Percentiles rank a stretch among this genome's conserved stretches.
Evolutionary conservation across 2,329 filamentous ascomycete genomes (phyloP).

Genomic region (Elsinoe arachidis): DNA sequence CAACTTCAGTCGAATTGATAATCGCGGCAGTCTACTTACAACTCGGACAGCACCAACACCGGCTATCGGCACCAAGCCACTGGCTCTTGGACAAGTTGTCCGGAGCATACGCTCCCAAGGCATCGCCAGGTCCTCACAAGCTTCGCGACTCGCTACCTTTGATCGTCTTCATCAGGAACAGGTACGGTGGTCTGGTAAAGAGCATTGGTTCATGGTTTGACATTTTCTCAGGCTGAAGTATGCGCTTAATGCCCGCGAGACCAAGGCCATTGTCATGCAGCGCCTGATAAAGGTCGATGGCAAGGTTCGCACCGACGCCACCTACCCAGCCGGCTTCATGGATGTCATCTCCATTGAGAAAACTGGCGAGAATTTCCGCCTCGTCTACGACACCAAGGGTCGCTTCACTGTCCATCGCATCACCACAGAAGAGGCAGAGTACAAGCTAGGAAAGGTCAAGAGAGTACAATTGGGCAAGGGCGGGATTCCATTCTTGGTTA

Average conservation of each 20-base stretch:
- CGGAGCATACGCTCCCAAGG: constrained; percentile 61
- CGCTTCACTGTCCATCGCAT: constrained; percentile 99
- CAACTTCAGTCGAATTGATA: not conserved
- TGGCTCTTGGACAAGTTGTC: constrained; percentile 99
- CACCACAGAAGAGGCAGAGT: constrained; percentile 95
- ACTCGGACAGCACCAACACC: constrained; percentile 98
- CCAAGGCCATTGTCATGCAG: constrained; percentile 97
- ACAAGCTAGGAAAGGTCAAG: constrained; percentile 99
- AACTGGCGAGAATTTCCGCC: constrained; percentile 99
- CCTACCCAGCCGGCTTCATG: constrained; percentile 98
- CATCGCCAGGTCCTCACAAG: constrained; percentile 91
- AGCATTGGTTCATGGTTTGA: not conserved
- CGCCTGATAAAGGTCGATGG: constrained; percentile 98
- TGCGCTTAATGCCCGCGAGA: constrained; percentile 97
- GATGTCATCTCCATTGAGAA: constrained; percentile 98
- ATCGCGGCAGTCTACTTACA: constrained; percentile 38
- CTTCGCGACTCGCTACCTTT: constrained; percentile 96
- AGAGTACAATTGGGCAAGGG: constrained; percentile 97
- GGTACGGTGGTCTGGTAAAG: constrained; percentile 32
- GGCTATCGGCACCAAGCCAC: constrained; percentile 96
- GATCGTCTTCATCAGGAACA: constrained; percentile 91
- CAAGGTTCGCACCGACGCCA: constrained; percentile 98
- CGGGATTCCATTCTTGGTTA: constrained; percentile 99
- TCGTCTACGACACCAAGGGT: constrained; percentile 99
- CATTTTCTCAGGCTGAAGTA: constrained; percentile 80